These are phyloP conservation scores for Lepidium didymum DNA, from an alignment of 345 rosid genomes.

Conservation along the genomic window DNA sequence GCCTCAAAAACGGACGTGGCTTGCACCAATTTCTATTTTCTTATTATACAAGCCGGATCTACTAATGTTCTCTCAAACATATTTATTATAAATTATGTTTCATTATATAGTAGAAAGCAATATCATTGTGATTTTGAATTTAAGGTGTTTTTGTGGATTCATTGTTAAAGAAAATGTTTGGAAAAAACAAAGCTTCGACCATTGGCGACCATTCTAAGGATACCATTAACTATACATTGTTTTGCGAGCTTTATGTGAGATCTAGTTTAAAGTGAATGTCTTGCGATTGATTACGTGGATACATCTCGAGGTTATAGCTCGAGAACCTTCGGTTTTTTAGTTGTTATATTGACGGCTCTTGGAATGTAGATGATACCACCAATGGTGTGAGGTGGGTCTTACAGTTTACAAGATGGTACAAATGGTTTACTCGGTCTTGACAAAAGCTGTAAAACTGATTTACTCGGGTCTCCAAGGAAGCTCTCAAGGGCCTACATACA, in stretches of 20 bases:
- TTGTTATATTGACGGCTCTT: too few relatives aligned
- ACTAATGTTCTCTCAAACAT: neutral
- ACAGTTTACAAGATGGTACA: too few relatives aligned
- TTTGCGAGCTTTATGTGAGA: neutral
- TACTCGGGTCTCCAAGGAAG: too few relatives aligned
- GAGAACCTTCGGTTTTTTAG: neutral
- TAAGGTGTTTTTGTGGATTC: neutral
- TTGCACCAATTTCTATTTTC: constrained; percentile 8
- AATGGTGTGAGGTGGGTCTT: too few relatives aligned
- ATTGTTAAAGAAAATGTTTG: neutral
- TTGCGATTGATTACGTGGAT: neutral
- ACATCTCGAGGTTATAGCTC: neutral
- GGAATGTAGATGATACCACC: too few relatives aligned
- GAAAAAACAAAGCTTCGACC: neutral
- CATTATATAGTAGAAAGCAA: neutral
- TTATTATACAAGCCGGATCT: neutral
- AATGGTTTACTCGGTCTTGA: too few relatives aligned
- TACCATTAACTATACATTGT: neutral
- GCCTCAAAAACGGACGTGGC: constrained; percentile 21
- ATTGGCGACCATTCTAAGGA: too few relatives aligned
- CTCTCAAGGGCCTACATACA: too few relatives aligned
- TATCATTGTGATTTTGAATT: neutral
- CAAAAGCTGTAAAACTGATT: too few relatives aligned
- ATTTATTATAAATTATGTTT: neutral
- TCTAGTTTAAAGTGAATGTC: neutral